phyloP scores from a whole-genome alignment of 108 stramenopile genomes.

The Craspedostauros australis region DNA sequence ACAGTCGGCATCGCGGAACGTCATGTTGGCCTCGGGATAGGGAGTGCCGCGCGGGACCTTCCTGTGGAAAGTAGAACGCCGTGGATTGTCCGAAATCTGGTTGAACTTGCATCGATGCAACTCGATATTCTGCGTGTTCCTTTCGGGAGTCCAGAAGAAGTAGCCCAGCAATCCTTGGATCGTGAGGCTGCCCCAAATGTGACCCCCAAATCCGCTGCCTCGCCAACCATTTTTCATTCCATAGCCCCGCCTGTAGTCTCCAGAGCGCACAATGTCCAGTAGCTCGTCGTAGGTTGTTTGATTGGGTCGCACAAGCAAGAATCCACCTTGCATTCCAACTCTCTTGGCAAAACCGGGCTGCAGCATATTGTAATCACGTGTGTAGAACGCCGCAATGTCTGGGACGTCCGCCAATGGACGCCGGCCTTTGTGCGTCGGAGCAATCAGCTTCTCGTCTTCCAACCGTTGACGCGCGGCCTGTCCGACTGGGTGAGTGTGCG shows the following conservation, averaged over 20 bases:
- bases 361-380: slow-evolving; percentile 69
- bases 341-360: slow-evolving; percentile 16
- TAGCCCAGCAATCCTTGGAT: slow-evolving; percentile 75
- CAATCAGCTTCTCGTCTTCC: background rate
- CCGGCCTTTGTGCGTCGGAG: background rate
- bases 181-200: slow-evolving; percentile 61
- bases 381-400: slow-evolving; percentile 35
- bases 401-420: too few species aligned
- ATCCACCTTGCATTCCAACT: slow-evolving; percentile 71
- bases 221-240: slow-evolving; percentile 27
- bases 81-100: slow-evolving; percentile 56
- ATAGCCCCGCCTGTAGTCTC: slow-evolving; percentile 26
- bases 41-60: background rate
- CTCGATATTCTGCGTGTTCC: slow-evolving; percentile 15
- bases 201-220: slow-evolving; percentile 27
- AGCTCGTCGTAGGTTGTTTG: slow-evolving; percentile 42
- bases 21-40: background rate
- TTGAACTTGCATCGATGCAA: slow-evolving; percentile 63
- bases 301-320: slow-evolving; percentile 57
- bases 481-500: background rate
- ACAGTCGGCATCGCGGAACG: slow-evolving; percentile 10
- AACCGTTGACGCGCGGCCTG: background rate
- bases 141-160: slow-evolving; percentile 35
- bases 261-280: slow-evolving; percentile 49
- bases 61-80: slow-evolving; percentile 13